Evolutionary conservation across 805 yeast species (phyloP).

Genomic region (Candida odintsovae): DNA sequence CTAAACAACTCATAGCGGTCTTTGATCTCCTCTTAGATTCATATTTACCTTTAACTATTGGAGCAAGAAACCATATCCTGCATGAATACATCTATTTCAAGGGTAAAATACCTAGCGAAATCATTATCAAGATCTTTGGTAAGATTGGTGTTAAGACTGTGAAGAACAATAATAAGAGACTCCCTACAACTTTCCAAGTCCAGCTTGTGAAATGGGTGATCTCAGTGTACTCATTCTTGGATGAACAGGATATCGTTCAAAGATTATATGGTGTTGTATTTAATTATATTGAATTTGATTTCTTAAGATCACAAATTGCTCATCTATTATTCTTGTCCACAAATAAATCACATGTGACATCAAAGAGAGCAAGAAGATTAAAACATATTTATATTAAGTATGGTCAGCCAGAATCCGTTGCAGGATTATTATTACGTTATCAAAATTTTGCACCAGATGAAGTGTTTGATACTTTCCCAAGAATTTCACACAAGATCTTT

Average conservation of each 20-base stretch:
- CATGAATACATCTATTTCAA: constrained; percentile 25
- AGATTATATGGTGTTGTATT: constrained; percentile 25
- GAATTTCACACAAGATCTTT: constrained; percentile 22
- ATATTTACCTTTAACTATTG: neutral
- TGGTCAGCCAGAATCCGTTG: constrained; percentile 14
- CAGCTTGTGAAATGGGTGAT: constrained; percentile 30
- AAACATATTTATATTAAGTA: constrained; percentile 17
- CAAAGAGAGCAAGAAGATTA: constrained; percentile 24
- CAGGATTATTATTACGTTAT: constrained; percentile 19
- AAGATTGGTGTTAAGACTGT: constrained; percentile 26
- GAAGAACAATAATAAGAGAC: constrained; percentile 16
- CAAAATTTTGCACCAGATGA: constrained; percentile 20
- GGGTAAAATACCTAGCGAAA: constrained; percentile 20
- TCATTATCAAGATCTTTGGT: constrained; percentile 23
- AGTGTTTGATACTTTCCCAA: constrained; percentile 22
- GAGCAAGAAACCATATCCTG: constrained; percentile 16
- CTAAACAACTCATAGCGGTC: constrained; percentile 6
- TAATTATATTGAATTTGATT: constrained; percentile 31
- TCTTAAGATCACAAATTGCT: constrained; percentile 28
- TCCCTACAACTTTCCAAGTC: constrained; percentile 21
- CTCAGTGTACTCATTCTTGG: constrained; percentile 23
- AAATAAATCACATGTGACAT: constrained; percentile 23
- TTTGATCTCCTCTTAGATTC: constrained; percentile 7
- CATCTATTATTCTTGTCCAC: constrained; percentile 29
- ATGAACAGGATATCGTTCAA: constrained; percentile 12